phyloP scores from a whole-genome alignment of 106 monocot genomes.

The Dioscorea alata region DNA sequence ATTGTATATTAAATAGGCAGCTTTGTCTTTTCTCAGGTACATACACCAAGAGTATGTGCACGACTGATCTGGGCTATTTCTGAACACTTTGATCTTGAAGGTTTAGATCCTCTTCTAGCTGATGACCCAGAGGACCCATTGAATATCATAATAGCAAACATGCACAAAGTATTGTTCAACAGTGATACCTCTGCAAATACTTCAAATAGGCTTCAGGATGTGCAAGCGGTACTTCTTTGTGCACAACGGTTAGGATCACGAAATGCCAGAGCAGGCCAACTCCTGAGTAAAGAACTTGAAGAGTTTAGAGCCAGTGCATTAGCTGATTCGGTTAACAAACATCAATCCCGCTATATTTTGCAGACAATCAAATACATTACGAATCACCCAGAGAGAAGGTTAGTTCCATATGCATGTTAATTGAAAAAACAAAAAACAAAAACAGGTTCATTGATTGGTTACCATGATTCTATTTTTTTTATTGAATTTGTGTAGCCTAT shows the following conservation, averaged over 20 bases:
- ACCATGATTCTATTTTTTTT: too few species aligned
- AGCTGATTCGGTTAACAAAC: constrained; percentile 92
- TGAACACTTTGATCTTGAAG: constrained; percentile 96
- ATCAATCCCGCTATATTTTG: constrained; percentile 89
- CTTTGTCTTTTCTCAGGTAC: constrained; percentile 43
- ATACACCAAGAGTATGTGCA: constrained; percentile 86
- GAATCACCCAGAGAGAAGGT: constrained; percentile 75
- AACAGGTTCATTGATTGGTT: too few species aligned
- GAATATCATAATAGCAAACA: constrained; percentile 82
- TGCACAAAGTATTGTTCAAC: constrained; percentile 85
- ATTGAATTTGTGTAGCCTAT: too few species aligned
- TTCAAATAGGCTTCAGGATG: constrained; percentile 92
- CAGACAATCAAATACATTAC: constrained; percentile 87
- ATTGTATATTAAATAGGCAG: background rate
- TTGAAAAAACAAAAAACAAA: background rate
- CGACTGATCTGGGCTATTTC: constrained; percentile 86
- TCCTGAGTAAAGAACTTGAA: constrained; percentile 92
- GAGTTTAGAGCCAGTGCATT: constrained; percentile 66
- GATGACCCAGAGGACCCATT: constrained; percentile 98
- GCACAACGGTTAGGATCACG: constrained; percentile 73
- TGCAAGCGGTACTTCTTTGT: constrained; percentile 81
- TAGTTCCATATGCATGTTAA: constrained; percentile 10
- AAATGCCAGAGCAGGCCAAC: constrained; percentile 81
- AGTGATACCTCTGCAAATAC: constrained; percentile 64
- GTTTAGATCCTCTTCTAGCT: constrained; percentile 94